Base-by-base conservation (phyloP, 805 yeast species). In the Candida xiaguanensis region DNA sequence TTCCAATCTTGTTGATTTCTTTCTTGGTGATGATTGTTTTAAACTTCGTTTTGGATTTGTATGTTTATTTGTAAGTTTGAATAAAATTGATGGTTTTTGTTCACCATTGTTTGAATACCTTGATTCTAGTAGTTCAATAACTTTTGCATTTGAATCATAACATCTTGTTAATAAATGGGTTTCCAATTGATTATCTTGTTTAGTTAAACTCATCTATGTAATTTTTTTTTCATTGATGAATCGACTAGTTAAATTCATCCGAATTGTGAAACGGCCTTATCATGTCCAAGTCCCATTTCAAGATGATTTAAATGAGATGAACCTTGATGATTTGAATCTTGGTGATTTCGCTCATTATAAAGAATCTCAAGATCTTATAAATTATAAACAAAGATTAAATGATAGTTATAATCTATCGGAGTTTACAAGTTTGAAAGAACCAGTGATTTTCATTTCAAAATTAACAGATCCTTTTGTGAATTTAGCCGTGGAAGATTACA, bases 401-500 rank as follows among this genome's bases (percentile, higher is more conserved):
- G 20, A 36, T 14, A 11, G 16, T 3, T 31, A 8, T 14, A 30
- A 13, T 11, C 33, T 38, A 14, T 8, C 22, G 7, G 22, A 34
- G 15, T 15, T 29, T 16, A 13, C 38, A 14, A 11, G 12, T 13
- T 14, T 45, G 7, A 41, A 49, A 19, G 48, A 51, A n/a, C 82
- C 87, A 4, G 60, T 80, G 14, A 65, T 81, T 1, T 68, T 86
- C 24, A 55, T 82, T 0, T 78, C 95, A 0, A 62, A 62, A 18
- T 65, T 83, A 8, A 55, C 63, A 2, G 74, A 84, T 49, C 98
- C 98, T 1, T 79, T 69, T 51, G 50, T 78, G 36, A 93, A 93
- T 53, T 65, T 93, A 12, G 88, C 96, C 1, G 51, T 89, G 4
- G 99, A 93, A 51, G 84, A 85, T 48, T 83, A 76, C 51, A 65